Evolutionary conservation across 2,329 filamentous ascomycete genomes (phyloP).

Genomic region (Sporothrix phasma): DNA sequence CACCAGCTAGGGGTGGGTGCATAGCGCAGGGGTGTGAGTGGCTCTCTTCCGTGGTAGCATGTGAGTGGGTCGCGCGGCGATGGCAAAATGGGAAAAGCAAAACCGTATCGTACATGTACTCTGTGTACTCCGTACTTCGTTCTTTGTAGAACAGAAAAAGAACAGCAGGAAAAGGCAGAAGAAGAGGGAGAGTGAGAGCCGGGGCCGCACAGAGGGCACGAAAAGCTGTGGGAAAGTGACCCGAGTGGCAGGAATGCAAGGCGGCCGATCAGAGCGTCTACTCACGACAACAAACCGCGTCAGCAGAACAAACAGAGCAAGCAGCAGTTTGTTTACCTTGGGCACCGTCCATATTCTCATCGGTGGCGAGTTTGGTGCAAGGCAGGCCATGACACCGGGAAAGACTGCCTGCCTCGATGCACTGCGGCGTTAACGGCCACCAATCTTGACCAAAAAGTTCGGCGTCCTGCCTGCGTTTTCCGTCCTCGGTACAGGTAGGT

Average conservation of each 20-base stretch:
- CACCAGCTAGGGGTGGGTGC: constrained; percentile 3
- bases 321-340: background rate
- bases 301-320: background rate
- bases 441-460: background rate
- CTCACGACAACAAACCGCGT: background rate
- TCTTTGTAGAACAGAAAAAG: background rate
- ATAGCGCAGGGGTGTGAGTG: constrained; percentile 6
- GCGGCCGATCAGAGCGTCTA: background rate
- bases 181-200: background rate
- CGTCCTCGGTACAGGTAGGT: too few relatives aligned
- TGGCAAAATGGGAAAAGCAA: background rate
- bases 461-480: too few relatives aligned
- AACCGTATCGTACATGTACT: too few relatives aligned
- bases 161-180: background rate
- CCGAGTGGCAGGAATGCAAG: background rate
- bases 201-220: background rate
- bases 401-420: too few relatives aligned
- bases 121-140: too few relatives aligned
- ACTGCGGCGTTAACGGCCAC: too few relatives aligned
- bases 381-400: background rate
- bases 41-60: background rate
- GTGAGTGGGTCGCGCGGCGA: background rate
- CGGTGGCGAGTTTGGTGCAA: background rate
- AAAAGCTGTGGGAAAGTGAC: background rate
- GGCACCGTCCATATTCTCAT: background rate